Percentiles rank a stretch among this genome's conserved stretches.
These are phyloP conservation scores for Chlorella sp. DNA, from an alignment of 139 green algal genomes.

Conservation along the genomic window DNA sequence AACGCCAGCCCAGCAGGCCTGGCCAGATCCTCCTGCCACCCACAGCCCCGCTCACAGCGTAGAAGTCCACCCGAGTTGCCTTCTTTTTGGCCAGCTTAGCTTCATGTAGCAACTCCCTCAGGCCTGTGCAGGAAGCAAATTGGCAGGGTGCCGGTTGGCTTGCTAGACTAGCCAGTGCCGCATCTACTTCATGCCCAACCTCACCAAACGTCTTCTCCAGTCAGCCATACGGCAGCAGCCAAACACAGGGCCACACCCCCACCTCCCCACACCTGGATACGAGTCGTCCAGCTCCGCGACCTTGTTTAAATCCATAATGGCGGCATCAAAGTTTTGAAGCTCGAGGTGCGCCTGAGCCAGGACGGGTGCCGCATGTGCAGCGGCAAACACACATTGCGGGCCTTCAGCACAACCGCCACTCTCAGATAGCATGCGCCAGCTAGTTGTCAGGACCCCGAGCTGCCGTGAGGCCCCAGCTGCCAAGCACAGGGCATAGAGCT, in stretches of 20 bases:
- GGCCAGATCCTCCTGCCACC: no score
- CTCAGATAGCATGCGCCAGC: no score
- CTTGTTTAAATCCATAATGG: conserved; percentile 56
- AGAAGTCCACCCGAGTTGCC: conserved; percentile 65
- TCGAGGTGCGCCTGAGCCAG: conserved; percentile 29
- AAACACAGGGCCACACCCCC: not conserved
- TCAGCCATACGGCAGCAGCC: not conserved
- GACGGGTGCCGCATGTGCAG: no score
- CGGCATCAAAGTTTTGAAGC: conserved; percentile 50
- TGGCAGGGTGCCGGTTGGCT: no score
- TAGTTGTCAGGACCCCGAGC: no score
- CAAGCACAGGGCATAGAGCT: no score
- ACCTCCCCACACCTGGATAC: not conserved
- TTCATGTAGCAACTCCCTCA: conserved; percentile 44
- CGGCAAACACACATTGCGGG: no score
- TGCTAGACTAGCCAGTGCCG: no score
- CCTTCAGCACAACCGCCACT: no score
- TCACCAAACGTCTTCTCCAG: not conserved
- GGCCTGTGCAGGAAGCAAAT: not conserved
- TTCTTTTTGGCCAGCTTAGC: conserved; percentile 60
- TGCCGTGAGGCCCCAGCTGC: no score
- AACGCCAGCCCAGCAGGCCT: no score
- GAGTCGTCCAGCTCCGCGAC: conserved; percentile 14
- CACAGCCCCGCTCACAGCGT: conserved; percentile 16
- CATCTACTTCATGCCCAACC: no score